Evolutionary conservation across 805 yeast genomes (phyloP).

Genomic region (Suhomyces kilbournensis): DNA sequence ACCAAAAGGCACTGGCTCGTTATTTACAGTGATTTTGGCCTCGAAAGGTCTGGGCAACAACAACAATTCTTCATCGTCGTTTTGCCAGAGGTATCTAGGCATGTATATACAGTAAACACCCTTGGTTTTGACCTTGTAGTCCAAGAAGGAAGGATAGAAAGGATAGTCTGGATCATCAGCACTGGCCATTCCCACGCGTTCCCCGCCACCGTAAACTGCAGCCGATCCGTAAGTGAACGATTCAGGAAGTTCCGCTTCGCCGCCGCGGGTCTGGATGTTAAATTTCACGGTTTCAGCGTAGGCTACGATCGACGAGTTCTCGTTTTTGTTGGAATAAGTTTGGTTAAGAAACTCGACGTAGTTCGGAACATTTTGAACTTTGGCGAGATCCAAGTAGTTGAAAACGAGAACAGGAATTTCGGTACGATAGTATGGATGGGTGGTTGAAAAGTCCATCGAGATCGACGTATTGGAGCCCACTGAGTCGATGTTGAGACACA

Average conservation of each 20-base stretch:
- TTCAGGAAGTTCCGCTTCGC: slow-evolving; percentile 1
- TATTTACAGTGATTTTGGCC: slow-evolving; percentile 3
- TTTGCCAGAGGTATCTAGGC: slow-evolving; percentile 6
- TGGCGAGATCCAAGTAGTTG: slow-evolving; percentile 11
- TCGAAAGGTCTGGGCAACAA: slow-evolving; percentile 4
- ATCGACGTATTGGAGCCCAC: slow-evolving; percentile 4
- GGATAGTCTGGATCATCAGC: slow-evolving; percentile 2
- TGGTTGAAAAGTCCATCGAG: slow-evolving; percentile 4
- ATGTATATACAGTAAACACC: slow-evolving; percentile 13
- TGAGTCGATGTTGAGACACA: slow-evolving; percentile 9
- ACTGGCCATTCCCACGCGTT: neutral
- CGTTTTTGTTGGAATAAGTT: slow-evolving; percentile 2
- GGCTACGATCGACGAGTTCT: slow-evolving; percentile 2
- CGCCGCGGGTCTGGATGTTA: slow-evolving; percentile 2
- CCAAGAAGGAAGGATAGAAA: neutral
- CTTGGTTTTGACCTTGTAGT: slow-evolving; percentile 3
- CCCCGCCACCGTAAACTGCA: neutral
- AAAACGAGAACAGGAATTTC: slow-evolving; percentile 9
- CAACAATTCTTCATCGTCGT: neutral
- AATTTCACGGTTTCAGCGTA: neutral
- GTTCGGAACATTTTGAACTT: slow-evolving; percentile 9
- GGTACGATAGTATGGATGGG: slow-evolving; percentile 1
- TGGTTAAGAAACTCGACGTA: slow-evolving; percentile 7
- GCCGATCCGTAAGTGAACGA: slow-evolving; percentile 3
- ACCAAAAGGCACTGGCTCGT: slow-evolving; percentile 6